Conservation (phyloP, 2,329 filamentous ascomycete genomes). For the Neofusicoccum ribis region DNA sequence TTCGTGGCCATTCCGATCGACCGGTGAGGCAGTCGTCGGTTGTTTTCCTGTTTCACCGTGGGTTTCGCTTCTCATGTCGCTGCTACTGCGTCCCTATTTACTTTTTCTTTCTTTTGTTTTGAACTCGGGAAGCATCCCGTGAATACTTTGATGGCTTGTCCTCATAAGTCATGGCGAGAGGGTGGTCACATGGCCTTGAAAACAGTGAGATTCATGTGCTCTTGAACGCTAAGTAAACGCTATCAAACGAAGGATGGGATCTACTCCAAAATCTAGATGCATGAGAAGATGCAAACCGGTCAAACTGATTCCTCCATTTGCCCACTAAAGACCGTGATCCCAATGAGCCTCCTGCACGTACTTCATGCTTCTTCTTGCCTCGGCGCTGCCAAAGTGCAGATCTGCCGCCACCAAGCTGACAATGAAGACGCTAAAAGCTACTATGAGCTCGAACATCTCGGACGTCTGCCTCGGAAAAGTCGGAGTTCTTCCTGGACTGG, state of each 20-base stretch:
- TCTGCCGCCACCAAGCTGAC: constrained; percentile 16
- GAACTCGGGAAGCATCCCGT: neutral
- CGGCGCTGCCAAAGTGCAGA: constrained; percentile 17
- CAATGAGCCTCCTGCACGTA: neutral
- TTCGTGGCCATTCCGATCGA: neutral
- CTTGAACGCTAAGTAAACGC: neutral
- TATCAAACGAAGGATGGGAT: neutral
- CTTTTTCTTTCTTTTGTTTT: neutral
- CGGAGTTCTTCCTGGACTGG: constrained; percentile 4
- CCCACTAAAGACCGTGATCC: neutral
- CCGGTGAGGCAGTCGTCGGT: neutral
- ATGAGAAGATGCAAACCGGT: neutral
- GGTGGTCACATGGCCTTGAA: neutral
- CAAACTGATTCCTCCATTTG: neutral
- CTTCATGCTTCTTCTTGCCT: constrained; percentile 10
- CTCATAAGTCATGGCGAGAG: neutral
- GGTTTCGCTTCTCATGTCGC: neutral
- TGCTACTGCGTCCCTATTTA: neutral
- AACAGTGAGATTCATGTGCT: neutral
- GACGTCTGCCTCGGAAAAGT: constrained; percentile 14
- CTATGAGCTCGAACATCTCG: constrained; percentile 18
- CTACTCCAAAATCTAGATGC: neutral
- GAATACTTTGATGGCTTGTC: neutral
- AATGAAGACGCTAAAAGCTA: constrained; percentile 19
- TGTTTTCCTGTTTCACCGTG: neutral